Percentiles rank a stretch among this genome's conserved stretches.
These are phyloP conservation scores for Nemania sp. DNA, from an alignment of 2,329 filamentous ascomycete species.

Conservation along the genomic window DNA sequence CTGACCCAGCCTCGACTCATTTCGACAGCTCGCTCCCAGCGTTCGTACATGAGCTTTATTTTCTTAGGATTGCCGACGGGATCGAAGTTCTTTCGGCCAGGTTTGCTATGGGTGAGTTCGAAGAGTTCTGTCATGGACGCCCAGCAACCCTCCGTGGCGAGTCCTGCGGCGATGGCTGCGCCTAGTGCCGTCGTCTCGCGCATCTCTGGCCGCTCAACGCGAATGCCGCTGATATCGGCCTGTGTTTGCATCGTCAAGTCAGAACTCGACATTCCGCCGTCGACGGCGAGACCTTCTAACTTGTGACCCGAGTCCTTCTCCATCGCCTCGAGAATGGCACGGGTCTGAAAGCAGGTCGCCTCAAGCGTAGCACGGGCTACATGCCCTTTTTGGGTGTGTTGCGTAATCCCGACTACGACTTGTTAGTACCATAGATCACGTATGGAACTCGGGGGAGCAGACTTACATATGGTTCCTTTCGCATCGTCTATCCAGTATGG, in stretches of 20 bases:
- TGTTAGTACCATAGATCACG: conserved; percentile 25
- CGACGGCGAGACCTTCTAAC: conserved; percentile 76
- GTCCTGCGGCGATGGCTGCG: conserved; percentile 86
- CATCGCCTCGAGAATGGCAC: conserved; percentile 91
- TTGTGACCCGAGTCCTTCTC: conserved; percentile 80
- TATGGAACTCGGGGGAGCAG: no score
- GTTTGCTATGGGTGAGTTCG: conserved; percentile 66
- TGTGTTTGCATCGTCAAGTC: conserved; percentile 91
- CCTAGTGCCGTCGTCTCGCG: conserved; percentile 88
- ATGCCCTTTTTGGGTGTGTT: conserved; percentile 83
- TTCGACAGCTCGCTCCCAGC: conserved; percentile 62
- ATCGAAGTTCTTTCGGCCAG: conserved; percentile 70
- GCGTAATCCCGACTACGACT: conserved; percentile 72
- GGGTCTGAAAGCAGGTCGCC: conserved; percentile 90
- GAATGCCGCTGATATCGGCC: conserved; percentile 81
- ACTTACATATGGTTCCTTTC: conserved; percentile 79
- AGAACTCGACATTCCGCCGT: conserved; percentile 88
- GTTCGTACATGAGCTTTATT: conserved; percentile 51
- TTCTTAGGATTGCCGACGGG: conserved; percentile 60
- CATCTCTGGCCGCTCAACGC: conserved; percentile 83
- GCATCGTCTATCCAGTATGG: conserved; percentile 96
- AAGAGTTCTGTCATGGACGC: conserved; percentile 73
- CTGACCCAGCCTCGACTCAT: conserved; percentile 62
- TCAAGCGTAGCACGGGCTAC: conserved; percentile 89
- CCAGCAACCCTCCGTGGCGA: conserved; percentile 77